Percentiles rank a stretch among this genome's conserved stretches.
These are phyloP conservation scores for Diaporthe sp. DNA, from an alignment of 2,329 filamentous ascomycete genomes.

Conservation along the genomic window DNA sequence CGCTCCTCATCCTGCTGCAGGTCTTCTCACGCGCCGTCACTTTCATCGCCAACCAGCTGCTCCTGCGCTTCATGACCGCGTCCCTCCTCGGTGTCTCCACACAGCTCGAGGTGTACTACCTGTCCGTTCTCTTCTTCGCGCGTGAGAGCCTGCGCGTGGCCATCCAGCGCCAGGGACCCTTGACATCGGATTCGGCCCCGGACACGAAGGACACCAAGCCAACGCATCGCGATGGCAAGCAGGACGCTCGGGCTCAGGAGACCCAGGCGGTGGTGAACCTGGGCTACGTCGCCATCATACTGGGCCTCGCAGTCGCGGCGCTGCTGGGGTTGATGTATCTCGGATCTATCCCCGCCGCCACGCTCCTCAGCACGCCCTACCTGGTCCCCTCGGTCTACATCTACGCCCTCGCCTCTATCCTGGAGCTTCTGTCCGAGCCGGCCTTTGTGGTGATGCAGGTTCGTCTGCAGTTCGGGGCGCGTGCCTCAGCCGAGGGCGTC, in stretches of 20 bases:
- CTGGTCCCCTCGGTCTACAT: slow-evolving; percentile 68
- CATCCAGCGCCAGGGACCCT: slow-evolving; percentile 80
- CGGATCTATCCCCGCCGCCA: slow-evolving; percentile 59
- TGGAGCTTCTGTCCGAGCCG: slow-evolving; percentile 90
- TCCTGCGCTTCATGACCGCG: slow-evolving; percentile 90
- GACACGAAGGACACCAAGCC: slow-evolving; percentile 20
- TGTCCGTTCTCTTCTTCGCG: slow-evolving; percentile 94
- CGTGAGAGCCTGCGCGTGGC: slow-evolving; percentile 93
- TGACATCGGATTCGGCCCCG: slow-evolving; percentile 39
- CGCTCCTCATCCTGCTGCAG: slow-evolving; percentile 89
- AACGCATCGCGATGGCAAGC: slow-evolving; percentile 45
- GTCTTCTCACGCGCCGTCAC: slow-evolving; percentile 89
- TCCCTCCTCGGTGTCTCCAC: slow-evolving; percentile 86
- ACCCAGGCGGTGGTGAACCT: slow-evolving; percentile 85
- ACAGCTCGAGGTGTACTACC: slow-evolving; percentile 93
- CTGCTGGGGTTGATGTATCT: slow-evolving; percentile 79
- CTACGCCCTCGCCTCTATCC: slow-evolving; percentile 69
- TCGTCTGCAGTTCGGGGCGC: slow-evolving; percentile 82
- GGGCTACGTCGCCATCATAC: slow-evolving; percentile 36
- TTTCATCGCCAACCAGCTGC: slow-evolving; percentile 91
- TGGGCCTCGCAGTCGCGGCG: slow-evolving; percentile 53
- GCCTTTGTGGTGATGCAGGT: slow-evolving; percentile 91
- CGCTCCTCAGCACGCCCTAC: slow-evolving; percentile 72
- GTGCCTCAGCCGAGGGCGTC: slow-evolving; percentile 85
- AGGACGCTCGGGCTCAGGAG: slow-evolving; percentile 44